Conservation (phyloP, 2,329 filamentous ascomycete species). For the Paramyrothecium roridum region DNA sequence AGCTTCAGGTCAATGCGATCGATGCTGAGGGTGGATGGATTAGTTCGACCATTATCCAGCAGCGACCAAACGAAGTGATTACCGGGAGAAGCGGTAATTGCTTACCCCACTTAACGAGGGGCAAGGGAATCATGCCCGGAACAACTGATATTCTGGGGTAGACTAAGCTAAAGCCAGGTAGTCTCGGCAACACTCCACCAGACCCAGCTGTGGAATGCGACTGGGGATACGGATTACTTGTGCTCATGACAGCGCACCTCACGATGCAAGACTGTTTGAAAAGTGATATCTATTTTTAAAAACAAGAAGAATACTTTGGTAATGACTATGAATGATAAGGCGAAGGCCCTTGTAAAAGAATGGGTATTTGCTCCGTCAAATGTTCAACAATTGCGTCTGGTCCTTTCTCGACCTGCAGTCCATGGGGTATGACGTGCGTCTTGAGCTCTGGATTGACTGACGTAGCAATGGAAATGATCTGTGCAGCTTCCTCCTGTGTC, state of each 20-base stretch:
- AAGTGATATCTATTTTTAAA: too few species aligned
- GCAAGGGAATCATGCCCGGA: not conserved
- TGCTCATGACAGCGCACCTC: too few species aligned
- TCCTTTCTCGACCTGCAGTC: conserved; percentile 49
- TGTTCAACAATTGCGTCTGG: conserved; percentile 55
- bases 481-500: conserved; percentile 41
- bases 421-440: conserved; percentile 50
- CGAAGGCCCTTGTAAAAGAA: too few species aligned
- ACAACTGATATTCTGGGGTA: not conserved
- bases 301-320: too few species aligned
- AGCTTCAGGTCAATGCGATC: not conserved
- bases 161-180: not conserved
- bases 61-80: not conserved
- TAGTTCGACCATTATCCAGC: not conserved
- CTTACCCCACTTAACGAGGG: not conserved
- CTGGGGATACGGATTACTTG: too few species aligned
- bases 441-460: conserved; percentile 42
- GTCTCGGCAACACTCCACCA: not conserved
- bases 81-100: not conserved
- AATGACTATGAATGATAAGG: too few species aligned
- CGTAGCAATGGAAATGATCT: conserved; percentile 41
- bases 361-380: conserved; percentile 39
- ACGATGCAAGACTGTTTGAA: too few species aligned
- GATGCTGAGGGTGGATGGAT: not conserved
- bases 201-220: too few species aligned